Evolutionary conservation across 2,329 filamentous ascomycete species (phyloP), one percentile per base, ranked within the genome.

Genomic region (Rutstroemia sp.): DNA sequence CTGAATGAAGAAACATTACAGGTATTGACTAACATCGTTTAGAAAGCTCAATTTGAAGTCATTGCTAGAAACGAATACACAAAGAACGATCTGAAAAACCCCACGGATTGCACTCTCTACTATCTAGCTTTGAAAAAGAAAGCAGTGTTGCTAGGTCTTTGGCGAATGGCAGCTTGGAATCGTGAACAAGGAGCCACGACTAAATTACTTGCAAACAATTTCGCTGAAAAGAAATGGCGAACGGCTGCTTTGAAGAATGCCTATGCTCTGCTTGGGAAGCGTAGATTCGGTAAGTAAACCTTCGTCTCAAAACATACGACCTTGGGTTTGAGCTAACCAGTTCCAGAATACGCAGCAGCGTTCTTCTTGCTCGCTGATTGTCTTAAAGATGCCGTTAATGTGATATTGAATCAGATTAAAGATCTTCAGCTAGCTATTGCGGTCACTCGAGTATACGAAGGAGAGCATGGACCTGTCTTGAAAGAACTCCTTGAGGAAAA

Each of bases 101-200:
- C 94, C 0, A 83, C 95, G 8, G 88, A 96, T 66, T 97, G 94
- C 72, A 89, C 87, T 62, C 75, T 99, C 8, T 95, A 88, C 73
- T 99, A 97, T 69, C 78, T 99, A 17, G 92, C 95, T 0, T 78
- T 99, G 12, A 82, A 80, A 62, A 97, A 96, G 75, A 99, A 99
- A 71, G 80, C 87, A 2, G 87, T 97, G 0, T 80, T 99, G 1
- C 82, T 95, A 62, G 92, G 91, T 0, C 77, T 99, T 0, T 99
- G 94, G 94, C 84, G 95, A 17, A 96, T 97, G 82, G 92, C 94
- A 5, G 83, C 77, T 42, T 94, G 94, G 86, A 87, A 95, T 65
- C 83, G 80, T 57, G 95, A 99, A 70, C 94, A 97, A 71, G 76
- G 72, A 2, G 84, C 87, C 0, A 99, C 94, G 0, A 82, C 86